These are phyloP conservation scores for Claviceps quebecensis DNA, from an alignment of 2,329 filamentous ascomycete species.

Conservation along the genomic window DNA sequence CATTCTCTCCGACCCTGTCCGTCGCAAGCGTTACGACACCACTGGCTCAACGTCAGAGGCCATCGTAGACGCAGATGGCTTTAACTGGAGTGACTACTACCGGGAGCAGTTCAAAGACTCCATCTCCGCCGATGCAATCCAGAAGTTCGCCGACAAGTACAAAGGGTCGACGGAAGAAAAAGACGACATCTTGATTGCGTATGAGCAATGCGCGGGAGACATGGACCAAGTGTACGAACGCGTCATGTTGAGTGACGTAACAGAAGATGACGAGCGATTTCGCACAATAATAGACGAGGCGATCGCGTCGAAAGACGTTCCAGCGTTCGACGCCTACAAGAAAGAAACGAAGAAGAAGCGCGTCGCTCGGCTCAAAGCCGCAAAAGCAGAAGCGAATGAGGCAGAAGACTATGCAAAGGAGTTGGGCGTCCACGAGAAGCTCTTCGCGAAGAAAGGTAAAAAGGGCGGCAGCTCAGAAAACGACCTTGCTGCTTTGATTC, in stretches of 20 bases:
- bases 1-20: constrained; percentile 67
- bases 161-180: constrained; percentile 77
- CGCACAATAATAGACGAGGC: constrained; percentile 67
- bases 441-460: constrained; percentile 43
- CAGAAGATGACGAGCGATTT: constrained; percentile 78
- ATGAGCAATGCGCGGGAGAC: constrained; percentile 56
- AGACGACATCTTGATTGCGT: constrained; percentile 62
- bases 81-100: constrained; percentile 87
- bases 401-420: constrained; percentile 65
- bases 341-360: constrained; percentile 57
- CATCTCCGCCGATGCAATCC: constrained; percentile 60
- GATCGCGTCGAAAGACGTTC: constrained; percentile 55
- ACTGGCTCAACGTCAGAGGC: constrained; percentile 83
- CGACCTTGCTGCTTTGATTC: constrained; percentile 59
- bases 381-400: constrained; percentile 54
- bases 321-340: constrained; percentile 53
- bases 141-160: constrained; percentile 63
- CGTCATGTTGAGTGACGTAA: constrained; percentile 75
- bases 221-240: constrained; percentile 65
- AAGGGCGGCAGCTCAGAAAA: constrained; percentile 31
- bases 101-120: constrained; percentile 67
- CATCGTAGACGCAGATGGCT: constrained; percentile 62
- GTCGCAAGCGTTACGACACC: constrained; percentile 75
- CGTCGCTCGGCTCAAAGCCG: constrained; percentile 43
- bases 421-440: constrained; percentile 56